phyloP scores from a whole-genome alignment of 106 monocot genomes.

The Dendrobium chrysotoxum region DNA sequence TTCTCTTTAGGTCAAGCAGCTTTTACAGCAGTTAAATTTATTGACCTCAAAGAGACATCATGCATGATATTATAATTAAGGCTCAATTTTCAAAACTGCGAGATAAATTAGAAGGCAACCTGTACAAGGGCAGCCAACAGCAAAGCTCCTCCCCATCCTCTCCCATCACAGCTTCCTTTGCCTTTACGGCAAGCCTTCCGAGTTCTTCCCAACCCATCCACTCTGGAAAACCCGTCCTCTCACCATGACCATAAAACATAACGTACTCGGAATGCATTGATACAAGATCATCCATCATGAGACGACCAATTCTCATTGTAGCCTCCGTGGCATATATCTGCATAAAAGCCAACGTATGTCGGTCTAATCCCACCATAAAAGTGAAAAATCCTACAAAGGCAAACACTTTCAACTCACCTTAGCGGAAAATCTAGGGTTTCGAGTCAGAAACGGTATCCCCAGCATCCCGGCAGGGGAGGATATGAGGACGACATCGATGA shows the following conservation, averaged over 20 bases:
- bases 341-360: background rate
- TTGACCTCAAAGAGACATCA: background rate
- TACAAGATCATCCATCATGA: conserved; percentile 88
- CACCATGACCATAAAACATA: conserved; percentile 49
- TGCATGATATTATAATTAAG: background rate
- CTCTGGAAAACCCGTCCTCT: conserved; percentile 21
- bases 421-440: conserved; percentile 41
- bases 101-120: conserved; percentile 28
- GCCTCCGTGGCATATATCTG: conserved; percentile 85
- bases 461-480: conserved; percentile 78
- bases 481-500: conserved; percentile 72
- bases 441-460: conserved; percentile 79
- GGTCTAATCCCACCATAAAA: background rate
- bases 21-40: background rate
- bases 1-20: background rate
- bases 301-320: conserved; percentile 49
- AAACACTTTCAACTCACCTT: conserved; percentile 24
- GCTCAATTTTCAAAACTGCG: background rate
- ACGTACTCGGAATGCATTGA: conserved; percentile 64
- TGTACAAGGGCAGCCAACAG: conserved; percentile 70
- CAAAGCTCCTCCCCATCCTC: conserved; percentile 45
- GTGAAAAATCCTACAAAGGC: background rate
- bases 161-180: conserved; percentile 44
- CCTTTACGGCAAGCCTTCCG: conserved; percentile 20
- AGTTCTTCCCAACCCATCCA: conserved; percentile 84